These are phyloP conservation scores for Lepiota subincarnata DNA, from an alignment of 768 basidiomycete genomes.

Conservation along the genomic window DNA sequence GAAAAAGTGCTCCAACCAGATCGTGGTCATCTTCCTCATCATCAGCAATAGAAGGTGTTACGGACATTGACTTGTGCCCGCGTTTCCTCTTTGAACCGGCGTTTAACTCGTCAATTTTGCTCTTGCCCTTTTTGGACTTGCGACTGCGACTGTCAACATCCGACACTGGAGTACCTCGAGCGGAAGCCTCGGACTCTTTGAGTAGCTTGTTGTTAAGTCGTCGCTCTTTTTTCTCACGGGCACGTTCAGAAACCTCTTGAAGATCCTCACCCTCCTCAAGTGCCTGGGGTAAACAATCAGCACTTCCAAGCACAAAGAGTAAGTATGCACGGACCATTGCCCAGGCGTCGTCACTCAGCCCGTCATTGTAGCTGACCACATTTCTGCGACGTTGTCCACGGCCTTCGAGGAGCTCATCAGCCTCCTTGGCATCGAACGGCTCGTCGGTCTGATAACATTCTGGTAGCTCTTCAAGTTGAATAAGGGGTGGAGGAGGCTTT, in stretches of 20 bases:
- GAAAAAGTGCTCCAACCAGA: constrained; percentile 37
- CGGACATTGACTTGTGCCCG: constrained; percentile 66
- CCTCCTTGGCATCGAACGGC: constrained; percentile 62
- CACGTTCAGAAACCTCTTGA: constrained; percentile 64
- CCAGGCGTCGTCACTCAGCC: constrained; percentile 92
- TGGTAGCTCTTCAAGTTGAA: constrained; percentile 87
- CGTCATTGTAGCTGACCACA: constrained; percentile 90
- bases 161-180: constrained; percentile 59
- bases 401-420: constrained; percentile 68
- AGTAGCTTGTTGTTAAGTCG: constrained; percentile 56
- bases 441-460: constrained; percentile 86
- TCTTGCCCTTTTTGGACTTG: constrained; percentile 64
- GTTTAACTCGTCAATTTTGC: constrained; percentile 49
- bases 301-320: not conserved
- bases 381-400: constrained; percentile 83
- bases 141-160: constrained; percentile 58
- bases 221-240: constrained; percentile 62
- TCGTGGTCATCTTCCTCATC: constrained; percentile 79
- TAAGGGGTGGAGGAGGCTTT: constrained; percentile 70
- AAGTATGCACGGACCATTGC: constrained; percentile 52
- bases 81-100: constrained; percentile 74
- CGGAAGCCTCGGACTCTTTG: constrained; percentile 56
- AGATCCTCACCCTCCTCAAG: constrained; percentile 80
- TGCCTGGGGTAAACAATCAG: constrained; percentile 37
- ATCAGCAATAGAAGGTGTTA: constrained; percentile 72